Evolutionary conservation across 2,329 filamentous ascomycete genomes (phyloP).

Genomic region (Cytospora chrysosperma): DNA sequence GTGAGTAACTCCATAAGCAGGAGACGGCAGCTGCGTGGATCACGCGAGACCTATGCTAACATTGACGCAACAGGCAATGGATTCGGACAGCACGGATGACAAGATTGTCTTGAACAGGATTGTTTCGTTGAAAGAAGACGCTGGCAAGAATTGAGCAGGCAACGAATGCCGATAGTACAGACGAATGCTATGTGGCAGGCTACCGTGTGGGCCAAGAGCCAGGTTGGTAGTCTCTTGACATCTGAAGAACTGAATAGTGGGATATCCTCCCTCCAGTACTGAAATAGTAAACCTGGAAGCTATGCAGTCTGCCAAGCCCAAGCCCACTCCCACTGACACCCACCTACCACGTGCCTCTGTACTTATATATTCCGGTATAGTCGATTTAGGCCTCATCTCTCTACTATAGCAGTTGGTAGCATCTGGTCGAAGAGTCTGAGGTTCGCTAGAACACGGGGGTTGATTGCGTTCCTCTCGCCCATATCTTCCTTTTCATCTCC

Average conservation of each 20-base stretch:
- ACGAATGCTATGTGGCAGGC: background rate
- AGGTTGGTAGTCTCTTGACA: background rate
- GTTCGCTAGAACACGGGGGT: too few relatives aligned
- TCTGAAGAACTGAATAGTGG: background rate
- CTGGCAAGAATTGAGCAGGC: constrained; percentile 54
- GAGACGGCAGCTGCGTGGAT: background rate
- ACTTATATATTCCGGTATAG: background rate
- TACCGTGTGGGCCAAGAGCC: too few relatives aligned
- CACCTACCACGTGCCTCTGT: background rate
- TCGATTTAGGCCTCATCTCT: background rate
- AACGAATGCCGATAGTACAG: background rate
- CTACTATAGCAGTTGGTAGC: too few relatives aligned
- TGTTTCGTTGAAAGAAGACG: constrained; percentile 85
- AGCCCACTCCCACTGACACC: background rate
- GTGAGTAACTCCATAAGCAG: constrained; percentile 43
- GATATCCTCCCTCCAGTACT: background rate
- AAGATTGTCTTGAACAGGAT: constrained; percentile 88
- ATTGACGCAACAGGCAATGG: constrained; percentile 56
- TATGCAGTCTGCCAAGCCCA: background rate
- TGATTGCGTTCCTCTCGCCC: too few relatives aligned
- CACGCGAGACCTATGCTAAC: background rate
- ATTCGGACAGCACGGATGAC: constrained; percentile 75
- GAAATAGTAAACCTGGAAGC: background rate
- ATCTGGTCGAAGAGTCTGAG: background rate
- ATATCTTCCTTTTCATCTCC: too few relatives aligned